Evolutionary conservation across 2,329 filamentous ascomycete species (phyloP), one percentile per base, ranked within the genome.

Genomic region (Pseudogymnoascus sp.): DNA sequence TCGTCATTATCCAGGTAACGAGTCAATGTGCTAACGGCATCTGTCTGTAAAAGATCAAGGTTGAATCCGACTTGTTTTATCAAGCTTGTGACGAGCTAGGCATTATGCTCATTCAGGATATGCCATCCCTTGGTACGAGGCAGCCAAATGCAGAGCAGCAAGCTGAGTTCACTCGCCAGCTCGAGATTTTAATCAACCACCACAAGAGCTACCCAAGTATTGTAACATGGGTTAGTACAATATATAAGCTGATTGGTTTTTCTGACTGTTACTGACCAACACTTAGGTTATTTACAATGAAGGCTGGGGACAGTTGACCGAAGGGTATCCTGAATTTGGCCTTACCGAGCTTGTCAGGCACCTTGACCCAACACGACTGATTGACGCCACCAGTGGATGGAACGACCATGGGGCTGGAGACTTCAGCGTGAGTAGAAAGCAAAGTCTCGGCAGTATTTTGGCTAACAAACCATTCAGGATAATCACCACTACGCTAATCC

Each of bases 401-500:
- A 69, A 78, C 31, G 87, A 90, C 61, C 84, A 89, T 24, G 85
- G 85, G 0, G 84, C 80, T 1, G 87, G 87, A 0, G 86, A 90
- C 68, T 89, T 79, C 64, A 79, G 76, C 36, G 72, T 73, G 9
- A 54, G 47, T 31, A 54, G 31, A 33, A 2, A 11, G 47, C 47
- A 17, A 2, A 33, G n/a, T 17, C 31, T 33, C 9, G 4, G 47
- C 9, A 66, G 62, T 36, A 1, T 24, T 7, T 39, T 31, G 33
- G 4, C 35, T 10, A 21, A 24, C 17, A 4, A 17, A 33, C 4
- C 10, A 9, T 31, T 2, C 64, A 81, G 73, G 86, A 90, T 63
- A 89, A 89, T 65, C 86, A 89, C 66, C 84, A 89, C 69, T 90
- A 90, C 69, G 83, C 86, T 0, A 85, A 82, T 41, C 84, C 87